Percentiles rank a stretch among this genome's conserved stretches.
Evolutionary conservation across 2,329 filamentous ascomycete species (phyloP).

Genomic region (Phialemoniopsis sp.): DNA sequence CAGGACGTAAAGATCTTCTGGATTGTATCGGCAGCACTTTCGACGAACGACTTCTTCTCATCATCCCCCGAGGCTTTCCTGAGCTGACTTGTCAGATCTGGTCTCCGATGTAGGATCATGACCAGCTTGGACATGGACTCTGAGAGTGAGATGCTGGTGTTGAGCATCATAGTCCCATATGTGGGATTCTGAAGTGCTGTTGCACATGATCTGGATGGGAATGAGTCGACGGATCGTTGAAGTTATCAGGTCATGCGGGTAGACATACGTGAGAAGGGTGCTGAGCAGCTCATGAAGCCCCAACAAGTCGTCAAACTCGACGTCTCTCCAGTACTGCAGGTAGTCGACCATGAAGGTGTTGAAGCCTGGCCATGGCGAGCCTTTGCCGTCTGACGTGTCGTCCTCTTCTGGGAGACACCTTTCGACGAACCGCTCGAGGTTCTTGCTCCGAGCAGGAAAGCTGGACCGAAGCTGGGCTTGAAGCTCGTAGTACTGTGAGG

Average conservation of each 20-base stretch:
- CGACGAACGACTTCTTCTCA: constrained; percentile 74
- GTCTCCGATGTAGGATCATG: constrained; percentile 76
- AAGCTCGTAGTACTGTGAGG: constrained; percentile 64
- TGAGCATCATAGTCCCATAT: constrained; percentile 76
- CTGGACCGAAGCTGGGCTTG: constrained; percentile 59
- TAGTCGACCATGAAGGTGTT: constrained; percentile 78
- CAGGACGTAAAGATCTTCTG: constrained; percentile 90
- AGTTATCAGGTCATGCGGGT: not conserved
- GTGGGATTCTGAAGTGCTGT: constrained; percentile 76
- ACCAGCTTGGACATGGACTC: constrained; percentile 77
- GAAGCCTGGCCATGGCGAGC: constrained; percentile 71
- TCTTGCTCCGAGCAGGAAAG: constrained; percentile 44
- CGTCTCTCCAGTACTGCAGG: constrained; percentile 74
- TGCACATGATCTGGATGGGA: constrained; percentile 65
- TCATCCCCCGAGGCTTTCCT: constrained; percentile 51
- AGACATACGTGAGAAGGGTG: constrained; percentile 36
- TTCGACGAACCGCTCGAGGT: constrained; percentile 61
- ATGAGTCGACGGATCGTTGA: not conserved
- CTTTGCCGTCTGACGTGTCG: constrained; percentile 58
- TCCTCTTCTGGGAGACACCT: constrained; percentile 61
- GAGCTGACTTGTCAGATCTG: constrained; percentile 68
- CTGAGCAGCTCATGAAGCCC: constrained; percentile 72
- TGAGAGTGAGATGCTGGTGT: constrained; percentile 78
- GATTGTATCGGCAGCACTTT: constrained; percentile 83
- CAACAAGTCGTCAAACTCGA: constrained; percentile 71